These are phyloP conservation scores for Teunomyces tritomae DNA, from an alignment of 805 yeast species.

Conservation along the genomic window DNA sequence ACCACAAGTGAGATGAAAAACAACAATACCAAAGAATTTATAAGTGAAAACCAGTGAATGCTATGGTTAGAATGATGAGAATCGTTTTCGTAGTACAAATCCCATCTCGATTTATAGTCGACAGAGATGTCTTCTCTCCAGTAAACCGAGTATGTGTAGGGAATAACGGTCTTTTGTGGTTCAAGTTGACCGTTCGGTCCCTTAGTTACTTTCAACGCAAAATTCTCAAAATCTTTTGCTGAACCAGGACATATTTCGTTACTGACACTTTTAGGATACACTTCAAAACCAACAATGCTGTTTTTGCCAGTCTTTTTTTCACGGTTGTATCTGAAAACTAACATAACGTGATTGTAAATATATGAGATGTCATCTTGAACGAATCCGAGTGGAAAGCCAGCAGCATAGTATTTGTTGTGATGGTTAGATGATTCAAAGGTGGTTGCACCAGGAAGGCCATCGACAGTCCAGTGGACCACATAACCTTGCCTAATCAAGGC, in stretches of 20 bases:
- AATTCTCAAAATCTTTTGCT: conserved; percentile 55
- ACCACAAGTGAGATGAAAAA: conserved; percentile 61
- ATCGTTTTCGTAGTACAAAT: conserved; percentile 60
- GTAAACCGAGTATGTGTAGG: conserved; percentile 81
- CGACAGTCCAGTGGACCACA: conserved; percentile 80
- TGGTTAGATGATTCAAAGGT: conserved; percentile 62
- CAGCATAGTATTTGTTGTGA: conserved; percentile 68
- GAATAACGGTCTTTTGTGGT: conserved; percentile 45
- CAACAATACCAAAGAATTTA: conserved; percentile 68
- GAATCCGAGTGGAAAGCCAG: conserved; percentile 85
- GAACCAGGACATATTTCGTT: conserved; percentile 74
- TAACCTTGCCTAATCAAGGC: conserved; percentile 66
- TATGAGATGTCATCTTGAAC: conserved; percentile 54
- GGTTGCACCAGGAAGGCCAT: conserved; percentile 85
- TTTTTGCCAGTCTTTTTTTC: conserved; percentile 38
- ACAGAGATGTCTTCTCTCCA: conserved; percentile 80
- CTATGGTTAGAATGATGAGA: conserved; percentile 40
- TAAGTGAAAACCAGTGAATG: conserved; percentile 76
- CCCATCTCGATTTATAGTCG: conserved; percentile 71
- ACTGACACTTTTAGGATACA: conserved; percentile 77
- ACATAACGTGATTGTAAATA: conserved; percentile 76
- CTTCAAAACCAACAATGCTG: conserved; percentile 85
- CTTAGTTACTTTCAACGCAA: conserved; percentile 42
- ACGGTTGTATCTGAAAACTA: conserved; percentile 69
- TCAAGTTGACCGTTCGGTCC: conserved; percentile 2